Conservation (phyloP, 2,329 filamentous ascomycete genomes). For the Zymoseptoria passerinii region DNA sequence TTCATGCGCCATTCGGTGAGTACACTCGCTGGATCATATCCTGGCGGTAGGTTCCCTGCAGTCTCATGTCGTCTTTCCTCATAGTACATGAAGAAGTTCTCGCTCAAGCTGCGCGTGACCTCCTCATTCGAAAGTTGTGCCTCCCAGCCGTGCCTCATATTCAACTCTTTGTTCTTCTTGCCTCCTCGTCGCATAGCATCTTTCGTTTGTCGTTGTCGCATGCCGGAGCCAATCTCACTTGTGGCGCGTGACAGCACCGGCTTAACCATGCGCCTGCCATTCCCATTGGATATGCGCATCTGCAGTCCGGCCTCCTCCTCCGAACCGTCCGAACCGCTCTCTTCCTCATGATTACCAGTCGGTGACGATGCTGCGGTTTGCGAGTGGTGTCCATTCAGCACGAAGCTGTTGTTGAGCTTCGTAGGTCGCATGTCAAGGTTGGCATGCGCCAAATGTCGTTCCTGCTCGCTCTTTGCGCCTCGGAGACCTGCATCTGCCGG, state of each 20-base stretch:
- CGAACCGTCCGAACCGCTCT: constrained; percentile 29
- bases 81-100: constrained; percentile 99
- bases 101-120: constrained; percentile 57
- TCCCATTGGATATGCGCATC: constrained; percentile 44
- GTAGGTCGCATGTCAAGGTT: constrained; percentile 7
- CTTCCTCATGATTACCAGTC: constrained; percentile 16
- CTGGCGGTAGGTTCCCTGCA: constrained; percentile 71
- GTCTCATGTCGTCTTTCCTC: constrained; percentile 97
- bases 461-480: constrained; percentile 19
- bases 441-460: constrained; percentile 3
- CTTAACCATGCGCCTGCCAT: constrained; percentile 2
- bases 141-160: constrained; percentile 77
- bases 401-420: constrained; percentile 5
- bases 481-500: constrained; percentile 17
- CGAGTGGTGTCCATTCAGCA: neutral
- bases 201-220: constrained; percentile 2
- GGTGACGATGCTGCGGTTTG: constrained; percentile 8
- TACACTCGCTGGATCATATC: constrained; percentile 24
- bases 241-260: constrained; percentile 14
- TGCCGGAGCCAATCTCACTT: constrained; percentile 12
- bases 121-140: constrained; percentile 89
- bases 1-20: constrained; percentile 97
- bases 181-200: constrained; percentile 7
- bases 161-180: constrained; percentile 10
- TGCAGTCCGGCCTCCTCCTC: constrained; percentile 26